Evolutionary conservation across 208 protist genomes (phyloP).

Genomic region (Trypanosomatidae sp.): DNA sequence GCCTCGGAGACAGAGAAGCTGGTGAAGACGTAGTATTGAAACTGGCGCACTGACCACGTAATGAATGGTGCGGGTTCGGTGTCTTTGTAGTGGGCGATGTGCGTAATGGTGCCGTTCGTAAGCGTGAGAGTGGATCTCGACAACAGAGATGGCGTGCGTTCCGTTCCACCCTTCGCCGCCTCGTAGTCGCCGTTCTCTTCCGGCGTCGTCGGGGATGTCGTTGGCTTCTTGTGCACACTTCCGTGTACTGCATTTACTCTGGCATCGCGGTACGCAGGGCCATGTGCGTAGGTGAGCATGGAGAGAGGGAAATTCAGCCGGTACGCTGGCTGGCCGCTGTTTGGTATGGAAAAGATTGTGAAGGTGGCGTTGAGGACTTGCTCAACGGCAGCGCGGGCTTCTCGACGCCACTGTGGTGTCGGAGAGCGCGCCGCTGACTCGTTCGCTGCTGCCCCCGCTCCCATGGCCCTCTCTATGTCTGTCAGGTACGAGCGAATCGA

Average conservation of each 20-base stretch:
- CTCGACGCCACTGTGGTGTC: constrained; percentile 11
- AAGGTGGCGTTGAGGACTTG: constrained; percentile 55
- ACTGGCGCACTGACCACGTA: constrained; percentile 30
- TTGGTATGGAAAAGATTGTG: constrained; percentile 51
- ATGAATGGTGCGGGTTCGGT: constrained; percentile 28
- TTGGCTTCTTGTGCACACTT: neutral
- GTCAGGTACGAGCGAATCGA: constrained; percentile 15
- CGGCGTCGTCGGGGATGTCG: neutral
- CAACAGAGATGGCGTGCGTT: neutral
- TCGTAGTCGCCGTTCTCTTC: neutral
- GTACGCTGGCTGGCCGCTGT: constrained; percentile 38
- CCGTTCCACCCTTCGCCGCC: neutral
- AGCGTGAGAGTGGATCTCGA: neutral
- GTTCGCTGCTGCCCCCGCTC: neutral
- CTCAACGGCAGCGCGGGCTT: constrained; percentile 31
- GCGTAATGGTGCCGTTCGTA: constrained; percentile 11
- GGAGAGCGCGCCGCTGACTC: neutral
- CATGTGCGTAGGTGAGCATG: constrained; percentile 48
- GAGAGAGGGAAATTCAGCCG: constrained; percentile 55
- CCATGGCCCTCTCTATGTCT: neutral
- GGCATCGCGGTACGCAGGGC: constrained; percentile 34
- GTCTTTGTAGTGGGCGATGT: constrained; percentile 29
- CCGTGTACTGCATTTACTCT: constrained; percentile 16
- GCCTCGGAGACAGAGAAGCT: constrained; percentile 25
- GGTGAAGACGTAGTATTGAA: constrained; percentile 34